Evolutionary conservation across 768 basidiomycete genomes (phyloP).

Genomic region (Xerocomellus amylosporus): DNA sequence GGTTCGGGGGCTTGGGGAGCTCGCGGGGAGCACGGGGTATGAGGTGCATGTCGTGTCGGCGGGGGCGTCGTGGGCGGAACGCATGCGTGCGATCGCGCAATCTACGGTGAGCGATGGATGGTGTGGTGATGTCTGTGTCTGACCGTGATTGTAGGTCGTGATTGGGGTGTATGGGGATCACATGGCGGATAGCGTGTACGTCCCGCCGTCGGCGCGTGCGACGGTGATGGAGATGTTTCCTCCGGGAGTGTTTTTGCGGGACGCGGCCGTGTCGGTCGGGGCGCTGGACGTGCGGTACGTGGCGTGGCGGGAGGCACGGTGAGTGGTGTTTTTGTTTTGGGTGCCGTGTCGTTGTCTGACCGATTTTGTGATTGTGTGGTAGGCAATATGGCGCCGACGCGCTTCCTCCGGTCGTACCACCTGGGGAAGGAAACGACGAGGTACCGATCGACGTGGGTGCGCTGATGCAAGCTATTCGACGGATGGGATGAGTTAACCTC

Average conservation of each 20-base stretch:
- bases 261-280: constrained; percentile 55
- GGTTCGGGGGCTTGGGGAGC: constrained; percentile 50
- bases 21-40: constrained; percentile 46
- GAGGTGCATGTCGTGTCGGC: constrained; percentile 56
- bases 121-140: constrained; percentile 2
- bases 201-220: constrained; percentile 57
- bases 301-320: constrained; percentile 52
- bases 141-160: constrained; percentile 43
- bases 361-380: too few relatives aligned
- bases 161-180: constrained; percentile 59
- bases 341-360: background rate
- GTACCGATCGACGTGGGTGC: background rate
- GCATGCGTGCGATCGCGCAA: constrained; percentile 61
- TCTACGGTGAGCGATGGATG: constrained; percentile 53
- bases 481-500: background rate
- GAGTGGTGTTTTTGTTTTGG: constrained; percentile 6
- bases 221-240: constrained; percentile 80
- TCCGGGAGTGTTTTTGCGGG: constrained; percentile 58
- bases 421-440: background rate
- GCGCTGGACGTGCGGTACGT: constrained; percentile 56
- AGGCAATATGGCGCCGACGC: constrained; percentile 38
- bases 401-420: constrained; percentile 28
- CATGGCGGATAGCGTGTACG: constrained; percentile 67
- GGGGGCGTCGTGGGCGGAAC: constrained; percentile 53
- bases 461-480: background rate